phyloP scores from a whole-genome alignment of 2,329 filamentous ascomycete species.

The Ceratocystis papillata region DNA sequence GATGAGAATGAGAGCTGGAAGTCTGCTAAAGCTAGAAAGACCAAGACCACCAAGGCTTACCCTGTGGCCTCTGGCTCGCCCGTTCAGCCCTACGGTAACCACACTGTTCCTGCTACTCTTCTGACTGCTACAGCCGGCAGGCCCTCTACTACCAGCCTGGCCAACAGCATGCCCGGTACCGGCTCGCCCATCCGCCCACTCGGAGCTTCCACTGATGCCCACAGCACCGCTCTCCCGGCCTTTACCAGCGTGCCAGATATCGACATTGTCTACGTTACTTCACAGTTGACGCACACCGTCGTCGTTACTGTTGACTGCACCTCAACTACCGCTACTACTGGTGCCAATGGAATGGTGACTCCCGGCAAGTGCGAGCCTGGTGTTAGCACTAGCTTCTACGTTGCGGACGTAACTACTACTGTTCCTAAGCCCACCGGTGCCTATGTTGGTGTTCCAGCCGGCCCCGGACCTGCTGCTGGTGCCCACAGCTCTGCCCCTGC shows the following conservation, averaged over 20 bases:
- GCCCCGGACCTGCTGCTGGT: background rate
- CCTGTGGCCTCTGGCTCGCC: background rate
- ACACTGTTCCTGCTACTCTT: background rate
- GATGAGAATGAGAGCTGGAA: background rate
- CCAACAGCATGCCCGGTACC: background rate
- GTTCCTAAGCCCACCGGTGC: background rate
- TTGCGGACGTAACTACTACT: background rate
- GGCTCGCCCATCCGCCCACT: no score
- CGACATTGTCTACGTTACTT: background rate
- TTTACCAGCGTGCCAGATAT: background rate
- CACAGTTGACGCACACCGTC: background rate
- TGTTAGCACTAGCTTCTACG: background rate
- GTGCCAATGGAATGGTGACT: background rate
- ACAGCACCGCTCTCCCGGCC: background rate
- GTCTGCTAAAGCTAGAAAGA: background rate
- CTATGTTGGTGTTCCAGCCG: background rate
- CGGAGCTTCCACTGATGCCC: background rate
- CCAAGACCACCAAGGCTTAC: background rate
- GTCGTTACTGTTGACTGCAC: slow-evolving; percentile 16
- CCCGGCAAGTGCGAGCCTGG: background rate
- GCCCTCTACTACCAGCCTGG: background rate
- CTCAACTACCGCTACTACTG: slow-evolving; percentile 8
- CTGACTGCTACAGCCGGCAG: background rate
- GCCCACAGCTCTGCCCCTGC: background rate
- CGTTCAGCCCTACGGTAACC: background rate